Evolutionary conservation across 805 yeast species (phyloP), one percentile per base, ranked within the genome.

Genomic region (Yarrowia keelungensis): DNA sequence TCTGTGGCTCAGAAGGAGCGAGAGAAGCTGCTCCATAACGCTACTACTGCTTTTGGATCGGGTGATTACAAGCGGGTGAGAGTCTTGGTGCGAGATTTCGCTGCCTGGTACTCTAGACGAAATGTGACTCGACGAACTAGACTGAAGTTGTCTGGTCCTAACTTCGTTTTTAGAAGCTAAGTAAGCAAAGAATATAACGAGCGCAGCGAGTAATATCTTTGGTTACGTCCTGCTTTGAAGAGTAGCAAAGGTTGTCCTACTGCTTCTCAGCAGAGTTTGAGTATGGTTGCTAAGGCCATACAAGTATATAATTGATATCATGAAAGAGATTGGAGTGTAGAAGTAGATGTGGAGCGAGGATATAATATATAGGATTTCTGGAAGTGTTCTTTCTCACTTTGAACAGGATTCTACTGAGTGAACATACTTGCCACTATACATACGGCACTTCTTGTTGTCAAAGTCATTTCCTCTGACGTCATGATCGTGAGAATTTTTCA

Each of bases 71-170:
- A 94, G 76, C 85, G 91, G 71, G 86, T 91, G 35, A 85, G 97
- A 73, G 81, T 86, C 3, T 83, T 90, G 54, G 80, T 93, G 67
- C 85, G 87, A 74, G 94, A 89, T 75, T 94, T 93, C 75, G 86
- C 91, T 47, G 86, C 83, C 68, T 90, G 97, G 95, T 92, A 91
- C 78, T 80, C 88, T 41, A 82, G 97, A 73, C 89, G 91, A 76
- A 89, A 91, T 73, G 84, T 91, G 26, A 83, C 81, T 7, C 14
- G 68, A 51, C 41, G 68, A 53, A 65, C 61, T 8, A 26, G 61
- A 19, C 12, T 65, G 36, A 65, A 65, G 56, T 12, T 62, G 54
- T 47, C 56, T 19, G 67, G 56, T 19, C 65, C 65, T 19, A 59
- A 45, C 8, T 59, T 59, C 16, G 65, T 59, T 5, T 59, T 59